These are phyloP conservation scores for Eucalyptus curtisii DNA, from an alignment of 345 rosid species.

Conservation along the genomic window DNA sequence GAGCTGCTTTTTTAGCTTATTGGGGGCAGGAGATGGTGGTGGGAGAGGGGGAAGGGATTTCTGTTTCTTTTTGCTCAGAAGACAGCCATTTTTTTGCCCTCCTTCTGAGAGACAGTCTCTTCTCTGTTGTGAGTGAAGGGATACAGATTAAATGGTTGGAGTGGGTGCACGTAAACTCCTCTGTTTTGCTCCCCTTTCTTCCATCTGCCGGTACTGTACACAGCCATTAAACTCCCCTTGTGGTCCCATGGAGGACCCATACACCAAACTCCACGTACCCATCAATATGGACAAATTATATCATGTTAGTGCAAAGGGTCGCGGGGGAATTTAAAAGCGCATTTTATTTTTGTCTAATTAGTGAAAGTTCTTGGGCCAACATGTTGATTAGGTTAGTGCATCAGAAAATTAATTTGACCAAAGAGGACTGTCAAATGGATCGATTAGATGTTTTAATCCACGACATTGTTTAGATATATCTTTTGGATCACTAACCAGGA, in stretches of 20 bases:
- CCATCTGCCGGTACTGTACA: constrained; percentile 35
- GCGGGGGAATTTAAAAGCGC: background rate
- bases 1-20: background rate
- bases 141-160: constrained; percentile 38
- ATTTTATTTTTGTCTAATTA: background rate
- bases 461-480: background rate
- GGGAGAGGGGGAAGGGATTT: background rate
- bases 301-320: background rate
- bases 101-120: constrained; percentile 33
- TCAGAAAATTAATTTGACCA: background rate
- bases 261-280: background rate
- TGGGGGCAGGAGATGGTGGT: constrained; percentile 5
- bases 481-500: background rate
- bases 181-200: constrained; percentile 21
- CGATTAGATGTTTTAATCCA: background rate
- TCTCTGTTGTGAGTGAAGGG: constrained; percentile 28
- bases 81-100: constrained; percentile 10
- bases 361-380: background rate
- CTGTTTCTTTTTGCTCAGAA: background rate
- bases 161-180: constrained; percentile 41
- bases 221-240: constrained; percentile 6
- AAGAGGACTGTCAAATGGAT: background rate
- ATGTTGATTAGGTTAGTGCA: background rate
- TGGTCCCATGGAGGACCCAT: constrained; percentile 26
- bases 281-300: background rate